Evolutionary conservation across 345 rosid genomes (phyloP).

Genomic region (Bretschneidera sinensis): DNA sequence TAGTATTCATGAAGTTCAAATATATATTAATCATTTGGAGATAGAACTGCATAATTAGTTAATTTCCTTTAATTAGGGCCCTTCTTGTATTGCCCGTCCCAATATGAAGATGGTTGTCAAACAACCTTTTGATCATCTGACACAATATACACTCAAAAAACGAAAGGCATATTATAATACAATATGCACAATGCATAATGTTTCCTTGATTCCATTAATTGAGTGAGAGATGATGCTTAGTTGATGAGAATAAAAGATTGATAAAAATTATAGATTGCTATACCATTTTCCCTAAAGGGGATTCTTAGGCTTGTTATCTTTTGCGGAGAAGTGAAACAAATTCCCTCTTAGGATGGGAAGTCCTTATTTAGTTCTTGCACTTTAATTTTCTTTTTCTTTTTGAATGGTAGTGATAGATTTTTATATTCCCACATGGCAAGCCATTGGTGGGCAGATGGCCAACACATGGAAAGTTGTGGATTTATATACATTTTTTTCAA

Average conservation of each 20-base stretch:
- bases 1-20: too few relatives aligned
- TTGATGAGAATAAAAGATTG: constrained; percentile 17
- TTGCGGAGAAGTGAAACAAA: constrained; percentile 33
- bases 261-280: not conserved
- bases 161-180: constrained; percentile 13
- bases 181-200: constrained; percentile 17
- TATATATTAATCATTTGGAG: too few relatives aligned
- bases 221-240: constrained; percentile 28
- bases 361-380: not conserved
- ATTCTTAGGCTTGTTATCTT: too few relatives aligned
- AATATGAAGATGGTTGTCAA: not conserved
- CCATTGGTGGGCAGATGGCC: constrained; percentile 32
- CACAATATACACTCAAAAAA: constrained; percentile 12
- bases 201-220: constrained; percentile 41
- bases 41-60: too few relatives aligned
- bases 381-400: not conserved
- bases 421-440: constrained; percentile 26
- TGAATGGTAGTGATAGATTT: constrained; percentile 19
- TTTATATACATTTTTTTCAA: not conserved
- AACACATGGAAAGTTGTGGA: constrained; percentile 29
- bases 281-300: constrained; percentile 2
- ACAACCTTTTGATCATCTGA: constrained; percentile 1
- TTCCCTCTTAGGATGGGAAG: constrained; percentile 22
- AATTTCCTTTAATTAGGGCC: not conserved
- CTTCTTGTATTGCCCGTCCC: not conserved